Percentiles rank a stretch among this genome's conserved stretches.
These are phyloP conservation scores for Acaromyces ingoldii DNA, from an alignment of 1,284 basidiomycete species.

Conservation along the genomic window DNA sequence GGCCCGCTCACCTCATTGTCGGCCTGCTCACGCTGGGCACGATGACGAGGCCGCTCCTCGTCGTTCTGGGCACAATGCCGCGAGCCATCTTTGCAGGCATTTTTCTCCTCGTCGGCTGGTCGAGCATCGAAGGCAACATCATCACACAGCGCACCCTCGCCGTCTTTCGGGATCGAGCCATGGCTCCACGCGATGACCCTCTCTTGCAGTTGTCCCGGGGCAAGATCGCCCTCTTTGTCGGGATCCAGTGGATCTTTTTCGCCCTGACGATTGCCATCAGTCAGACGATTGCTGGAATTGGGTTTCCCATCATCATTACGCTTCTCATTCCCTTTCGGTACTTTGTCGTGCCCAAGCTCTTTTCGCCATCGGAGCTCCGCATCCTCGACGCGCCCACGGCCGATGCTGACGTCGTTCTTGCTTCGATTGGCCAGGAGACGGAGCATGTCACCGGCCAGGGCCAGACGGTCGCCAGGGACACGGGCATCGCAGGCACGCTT, in stretches of 20 bases:
- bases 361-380: constrained; percentile 72
- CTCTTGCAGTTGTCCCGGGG: constrained; percentile 69
- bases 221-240: constrained; percentile 71
- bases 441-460: constrained; percentile 37
- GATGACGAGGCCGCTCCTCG: constrained; percentile 49
- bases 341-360: constrained; percentile 69
- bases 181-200: constrained; percentile 53
- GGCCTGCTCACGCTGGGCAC: constrained; percentile 48
- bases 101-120: constrained; percentile 50
- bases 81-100: constrained; percentile 46
- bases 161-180: constrained; percentile 65
- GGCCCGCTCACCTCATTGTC: constrained; percentile 46
- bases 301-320: constrained; percentile 85
- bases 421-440: constrained; percentile 36
- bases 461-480: constrained; percentile 32
- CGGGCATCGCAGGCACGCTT: constrained; percentile 29
- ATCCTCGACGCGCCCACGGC: constrained; percentile 84
- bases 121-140: constrained; percentile 71
- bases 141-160: constrained; percentile 79
- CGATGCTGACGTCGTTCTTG: constrained; percentile 50
- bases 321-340: constrained; percentile 77
- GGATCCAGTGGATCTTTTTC: constrained; percentile 77
- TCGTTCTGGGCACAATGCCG: constrained; percentile 45
- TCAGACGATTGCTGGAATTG: constrained; percentile 73
- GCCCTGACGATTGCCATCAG: constrained; percentile 85